Base-by-base conservation (phyloP, 2,329 filamentous ascomycete genomes). In the Beauveria caledonica region DNA sequence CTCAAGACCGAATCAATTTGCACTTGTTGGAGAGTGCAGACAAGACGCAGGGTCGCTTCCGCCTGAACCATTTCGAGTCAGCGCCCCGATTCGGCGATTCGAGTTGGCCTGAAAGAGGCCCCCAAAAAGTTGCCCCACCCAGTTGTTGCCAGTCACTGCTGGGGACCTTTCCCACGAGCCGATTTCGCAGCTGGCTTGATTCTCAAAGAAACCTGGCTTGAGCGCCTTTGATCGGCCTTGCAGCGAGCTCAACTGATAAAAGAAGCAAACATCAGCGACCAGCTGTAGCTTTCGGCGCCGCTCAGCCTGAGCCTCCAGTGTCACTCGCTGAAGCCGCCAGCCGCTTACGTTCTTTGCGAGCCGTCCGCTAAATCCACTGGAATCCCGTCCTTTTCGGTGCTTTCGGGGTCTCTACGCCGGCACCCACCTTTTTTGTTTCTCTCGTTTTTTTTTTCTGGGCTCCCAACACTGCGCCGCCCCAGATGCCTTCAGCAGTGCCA, bases 401-500 rank as follows among this genome's bases (percentile, higher is more conserved):
- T 29, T 19, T 58, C 55, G 55, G 45, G 27, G 21, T 49, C 55
- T 45, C 33, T 59, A 33, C 48, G 25, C 46, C 56, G 36, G 51
- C 45, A 23, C 44, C 19, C 39, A 36, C 33, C 33, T 48, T 46
- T 36, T 46, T 39, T 8, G 8, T 25, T 36, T 57, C 23, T 15
- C 17, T 13, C 17, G 19, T 21, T 33, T 13, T 39, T 39, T 27
- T 57, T 44, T 42, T 36, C 44, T 21, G 23, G 48, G 19, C 27
- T 36, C 33, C 33, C 33, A 15, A 36, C 33, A 36, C 25, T n/a
- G n/a, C 56, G 23, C 56, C 21, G 29, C 25, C 33, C 29, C 56
- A 58, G 36, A 60, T 60, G 59, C 59, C 59, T 56, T 54, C 59
- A 40, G 59, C 59, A 29, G 45, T 60, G 3, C n/a, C 40, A 10